phyloP scores from a whole-genome alignment of 768 basidiomycete species.

The Termitomyces sp. region DNA sequence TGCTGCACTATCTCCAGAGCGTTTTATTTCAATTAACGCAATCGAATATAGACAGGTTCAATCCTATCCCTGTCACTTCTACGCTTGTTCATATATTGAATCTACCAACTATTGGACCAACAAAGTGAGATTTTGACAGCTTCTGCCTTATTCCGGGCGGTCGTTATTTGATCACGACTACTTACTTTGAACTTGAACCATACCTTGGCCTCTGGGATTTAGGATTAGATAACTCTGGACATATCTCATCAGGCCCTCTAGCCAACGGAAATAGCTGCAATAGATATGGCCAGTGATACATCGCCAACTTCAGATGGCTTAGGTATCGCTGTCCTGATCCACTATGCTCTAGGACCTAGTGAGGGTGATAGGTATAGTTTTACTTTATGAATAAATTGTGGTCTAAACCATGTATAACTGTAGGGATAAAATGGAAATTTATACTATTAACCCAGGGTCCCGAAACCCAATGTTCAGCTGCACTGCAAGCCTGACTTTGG shows the following conservation, averaged over 20 bases:
- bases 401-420: neutral
- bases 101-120: neutral
- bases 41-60: neutral
- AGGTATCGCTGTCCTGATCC: neutral
- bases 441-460: neutral
- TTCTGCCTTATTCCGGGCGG: neutral
- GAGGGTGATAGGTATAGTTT: neutral
- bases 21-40: neutral
- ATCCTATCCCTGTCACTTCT: neutral
- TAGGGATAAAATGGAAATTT: neutral
- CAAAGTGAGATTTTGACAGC: neutral
- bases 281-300: neutral
- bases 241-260: neutral
- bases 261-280: neutral
- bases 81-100: neutral
- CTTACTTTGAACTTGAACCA: neutral
- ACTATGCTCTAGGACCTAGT: neutral
- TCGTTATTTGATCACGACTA: neutral
- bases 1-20: neutral
- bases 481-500: neutral
- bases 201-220: neutral
- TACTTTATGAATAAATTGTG: neutral
- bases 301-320: neutral
- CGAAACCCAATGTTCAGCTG: neutral
- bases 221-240: neutral